Percentiles rank a stretch among this genome's conserved stretches.
Conservation (phyloP, 306 rosid genomes). For the Clitoria ternatea region DNA sequence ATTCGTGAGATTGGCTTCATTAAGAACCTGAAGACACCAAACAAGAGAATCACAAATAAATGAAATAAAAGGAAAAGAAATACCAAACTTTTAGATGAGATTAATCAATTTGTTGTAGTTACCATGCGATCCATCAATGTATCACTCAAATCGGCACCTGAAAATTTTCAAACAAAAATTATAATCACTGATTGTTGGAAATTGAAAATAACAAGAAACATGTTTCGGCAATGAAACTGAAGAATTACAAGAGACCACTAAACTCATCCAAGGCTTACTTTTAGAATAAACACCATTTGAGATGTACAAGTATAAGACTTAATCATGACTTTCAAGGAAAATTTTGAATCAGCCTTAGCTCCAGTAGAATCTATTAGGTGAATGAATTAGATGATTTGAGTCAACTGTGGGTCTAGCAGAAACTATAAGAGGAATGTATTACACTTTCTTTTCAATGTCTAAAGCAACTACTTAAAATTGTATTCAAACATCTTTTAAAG, state of each 20-base stretch:
- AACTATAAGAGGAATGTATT: background rate
- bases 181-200: background rate
- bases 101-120: constrained; percentile 17
- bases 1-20: constrained; percentile 84
- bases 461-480: background rate
- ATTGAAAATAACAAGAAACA: background rate
- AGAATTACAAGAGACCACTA: background rate
- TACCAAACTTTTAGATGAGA: background rate
- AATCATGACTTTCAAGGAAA: constrained; percentile 3
- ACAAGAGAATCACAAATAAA: background rate
- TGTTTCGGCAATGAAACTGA: background rate
- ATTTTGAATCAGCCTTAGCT: background rate
- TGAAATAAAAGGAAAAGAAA: background rate
- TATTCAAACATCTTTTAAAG: background rate
- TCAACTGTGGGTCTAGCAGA: background rate
- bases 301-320: background rate
- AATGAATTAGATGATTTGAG: background rate
- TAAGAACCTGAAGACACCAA: constrained; percentile 52
- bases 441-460: background rate
- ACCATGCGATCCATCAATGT: constrained; percentile 99
- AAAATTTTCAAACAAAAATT: background rate
- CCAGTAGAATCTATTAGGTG: background rate
- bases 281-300: background rate
- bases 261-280: background rate
- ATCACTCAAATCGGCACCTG: constrained; percentile 92